Conservation (phyloP, 768 basidiomycete genomes). For the Amanita brunnescens region DNA sequence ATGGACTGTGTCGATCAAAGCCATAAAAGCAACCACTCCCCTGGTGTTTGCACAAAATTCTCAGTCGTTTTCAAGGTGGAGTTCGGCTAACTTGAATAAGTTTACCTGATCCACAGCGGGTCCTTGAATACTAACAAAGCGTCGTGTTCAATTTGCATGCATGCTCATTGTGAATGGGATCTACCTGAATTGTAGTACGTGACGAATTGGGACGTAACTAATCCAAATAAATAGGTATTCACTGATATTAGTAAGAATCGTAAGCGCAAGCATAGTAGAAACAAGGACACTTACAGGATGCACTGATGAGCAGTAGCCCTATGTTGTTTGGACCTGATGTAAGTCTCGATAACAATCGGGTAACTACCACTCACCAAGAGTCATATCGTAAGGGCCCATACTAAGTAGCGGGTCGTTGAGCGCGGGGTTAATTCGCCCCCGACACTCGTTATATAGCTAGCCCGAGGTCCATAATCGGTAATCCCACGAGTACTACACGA, state of each 20-base stretch:
- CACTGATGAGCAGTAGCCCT: slow-evolving; percentile 16
- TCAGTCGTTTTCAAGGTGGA: too few relatives aligned
- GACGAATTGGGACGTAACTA: slow-evolving; percentile 15
- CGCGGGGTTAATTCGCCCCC: too few relatives aligned
- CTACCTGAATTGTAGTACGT: slow-evolving; percentile 12
- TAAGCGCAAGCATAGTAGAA: background rate
- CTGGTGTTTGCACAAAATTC: background rate
- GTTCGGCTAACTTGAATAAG: background rate
- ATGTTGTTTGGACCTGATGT: background rate
- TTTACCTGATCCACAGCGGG: slow-evolving; percentile 13
- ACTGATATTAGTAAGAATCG: slow-evolving; percentile 5
- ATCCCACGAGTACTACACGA: too few relatives aligned
- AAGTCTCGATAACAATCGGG: background rate
- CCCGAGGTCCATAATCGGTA: too few relatives aligned
- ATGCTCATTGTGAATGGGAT: background rate
- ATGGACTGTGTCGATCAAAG: slow-evolving; percentile 12
- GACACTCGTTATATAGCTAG: too few relatives aligned
- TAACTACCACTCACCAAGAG: background rate
- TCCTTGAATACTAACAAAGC: slow-evolving; percentile 14
- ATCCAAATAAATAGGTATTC: slow-evolving; percentile 18
- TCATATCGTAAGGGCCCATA: background rate
- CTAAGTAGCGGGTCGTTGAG: too few relatives aligned
- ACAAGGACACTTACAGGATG: slow-evolving; percentile 12
- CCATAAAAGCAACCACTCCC: slow-evolving; percentile 9
- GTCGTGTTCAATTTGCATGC: background rate